Evolutionary conservation across 768 basidiomycete species (phyloP), one percentile per base, ranked within the genome.

Genomic region (Boletus pseudo-olivaceus): DNA sequence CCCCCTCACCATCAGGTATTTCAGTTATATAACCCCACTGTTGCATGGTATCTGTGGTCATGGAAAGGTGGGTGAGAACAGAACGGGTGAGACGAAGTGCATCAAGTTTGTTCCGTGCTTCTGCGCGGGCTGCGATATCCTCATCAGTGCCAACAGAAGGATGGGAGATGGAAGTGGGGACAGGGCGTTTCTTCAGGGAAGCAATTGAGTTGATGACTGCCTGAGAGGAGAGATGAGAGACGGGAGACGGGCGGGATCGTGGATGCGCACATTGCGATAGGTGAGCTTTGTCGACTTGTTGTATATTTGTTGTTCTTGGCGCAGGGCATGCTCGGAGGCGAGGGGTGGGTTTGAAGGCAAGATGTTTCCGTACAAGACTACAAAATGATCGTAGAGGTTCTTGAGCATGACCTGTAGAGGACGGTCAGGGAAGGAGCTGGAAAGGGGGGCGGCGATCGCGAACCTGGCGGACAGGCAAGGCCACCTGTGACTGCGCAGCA

Each of bases 251-350:
- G 20, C 6, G 49, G 37, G 19, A 15, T 10, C n/a, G 41, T 7
- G 33, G 27, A 34, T 39, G 63, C 82, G 58, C 65, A 90, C 90
- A 73, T 88, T 88, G 47, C 91, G 87, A 70, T 96, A 96, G 0
- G 91, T 91, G 44, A 82, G 67, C 69, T 90, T 92, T 49, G 77
- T 86, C 0, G 88, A 82, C 56, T 82, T 83, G 26, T 75, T 76
- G 70, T 93, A 93, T 0, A 93, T 78, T 55, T 92, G 86, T 33
- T 82, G 80, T 64, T 96, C 93, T 63, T 96, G 92, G 46, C 74
- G 80, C 10, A 93, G 77, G 4, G 93, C 84, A 71, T 96, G 88
- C 49, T 91, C 84, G 0, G 84, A 73, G 0, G 91, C 88, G 19
- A 94, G 67, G 23, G 76, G 72, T 0, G 88, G 84, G 54, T 85